Base-by-base conservation (phyloP, 2,329 filamentous ascomycete genomes). In the Penicillium brevicompactum region DNA sequence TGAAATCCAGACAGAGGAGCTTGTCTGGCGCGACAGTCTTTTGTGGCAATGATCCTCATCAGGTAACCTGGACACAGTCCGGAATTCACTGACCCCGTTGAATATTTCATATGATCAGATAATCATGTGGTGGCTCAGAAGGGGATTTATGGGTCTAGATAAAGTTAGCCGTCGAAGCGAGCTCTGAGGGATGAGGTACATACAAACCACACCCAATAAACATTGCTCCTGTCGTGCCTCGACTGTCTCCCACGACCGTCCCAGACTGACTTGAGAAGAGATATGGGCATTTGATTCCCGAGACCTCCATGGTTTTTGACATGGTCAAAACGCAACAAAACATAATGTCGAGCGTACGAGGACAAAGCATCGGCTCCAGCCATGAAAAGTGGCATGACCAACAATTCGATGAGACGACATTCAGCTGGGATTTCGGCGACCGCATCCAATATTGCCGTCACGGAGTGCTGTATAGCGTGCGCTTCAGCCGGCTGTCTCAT, bases 301-400 rank as follows among this genome's bases (percentile, higher is more conserved):
- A 70, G 59, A 21, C 67, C 67, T 10, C 67, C 66, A 46, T 67
- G 58, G 14, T 56, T 51, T 49, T 65, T 60, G 16, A 70, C 63
- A 14, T 70, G 65, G 8, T 51, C 55, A 16, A 68, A 42, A n/a
- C 68, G 58, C 13, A 64, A 27, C 9, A 69, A 45, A n/a, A 71
- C 53, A 52, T 71, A 71, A 49, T 70, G 68, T n/a, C 62, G 66
- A 3, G 68, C 65, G 49, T 69, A 66, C 1, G 55, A 51, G n/a
- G 64, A 61, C 5, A 71, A 55, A 5, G 58, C 59, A 45, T 71
- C 69, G 0, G 66, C 57, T 3, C 69, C 69, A 11, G 64, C 68
- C 59, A 70, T 67, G 27, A 71, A 71, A 0, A 71, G 47, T 5
- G 69, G 69, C 30, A 71, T 52, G 2, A 71, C 67, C 13, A 66